Evolutionary conservation across 768 basidiomycete genomes (phyloP).

Genomic region (Crepidotus variabilis): DNA sequence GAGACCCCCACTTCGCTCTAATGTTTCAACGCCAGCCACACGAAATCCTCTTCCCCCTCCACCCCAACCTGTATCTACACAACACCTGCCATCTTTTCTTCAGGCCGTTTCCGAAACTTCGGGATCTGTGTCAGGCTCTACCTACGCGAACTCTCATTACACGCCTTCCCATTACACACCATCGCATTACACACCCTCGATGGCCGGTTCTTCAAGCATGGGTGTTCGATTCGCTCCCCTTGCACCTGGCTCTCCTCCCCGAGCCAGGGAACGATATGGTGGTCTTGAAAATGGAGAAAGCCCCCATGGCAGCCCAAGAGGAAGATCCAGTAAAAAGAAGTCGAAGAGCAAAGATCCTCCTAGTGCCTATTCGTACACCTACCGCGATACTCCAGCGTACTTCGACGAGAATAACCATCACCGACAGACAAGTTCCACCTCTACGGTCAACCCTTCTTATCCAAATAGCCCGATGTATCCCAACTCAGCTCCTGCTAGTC

Average conservation of each 20-base stretch:
- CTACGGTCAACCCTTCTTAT: neutral
- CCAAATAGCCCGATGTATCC: neutral
- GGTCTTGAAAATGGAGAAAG: slow-evolving; percentile 9
- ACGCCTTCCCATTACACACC: neutral
- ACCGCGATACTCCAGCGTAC: slow-evolving; percentile 5
- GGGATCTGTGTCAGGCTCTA: neutral
- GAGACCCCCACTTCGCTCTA: neutral
- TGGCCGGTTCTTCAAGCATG: slow-evolving; percentile 3
- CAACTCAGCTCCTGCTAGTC: neutral
- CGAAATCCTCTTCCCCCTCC: slow-evolving; percentile 54
- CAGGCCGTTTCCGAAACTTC: slow-evolving; percentile 20
- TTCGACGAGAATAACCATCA: slow-evolving; percentile 3
- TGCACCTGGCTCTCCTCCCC: slow-evolving; percentile 7
- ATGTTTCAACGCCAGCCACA: slow-evolving; percentile 6
- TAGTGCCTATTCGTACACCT: slow-evolving; percentile 2
- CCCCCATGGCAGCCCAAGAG: slow-evolving; percentile 1
- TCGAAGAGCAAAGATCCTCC: slow-evolving; percentile 2
- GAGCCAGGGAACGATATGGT: slow-evolving; percentile 5
- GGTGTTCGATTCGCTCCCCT: slow-evolving; percentile 10
- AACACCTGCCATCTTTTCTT: slow-evolving; percentile 38
- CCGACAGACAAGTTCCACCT: neutral
- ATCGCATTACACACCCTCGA: neutral
- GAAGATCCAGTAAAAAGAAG: neutral
- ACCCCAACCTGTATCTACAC: slow-evolving; percentile 48
- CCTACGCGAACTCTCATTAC: neutral